These are phyloP conservation scores for Trichodelitschia bisporula DNA, from an alignment of 495 filamentous ascomycete genomes.

Conservation along the genomic window DNA sequence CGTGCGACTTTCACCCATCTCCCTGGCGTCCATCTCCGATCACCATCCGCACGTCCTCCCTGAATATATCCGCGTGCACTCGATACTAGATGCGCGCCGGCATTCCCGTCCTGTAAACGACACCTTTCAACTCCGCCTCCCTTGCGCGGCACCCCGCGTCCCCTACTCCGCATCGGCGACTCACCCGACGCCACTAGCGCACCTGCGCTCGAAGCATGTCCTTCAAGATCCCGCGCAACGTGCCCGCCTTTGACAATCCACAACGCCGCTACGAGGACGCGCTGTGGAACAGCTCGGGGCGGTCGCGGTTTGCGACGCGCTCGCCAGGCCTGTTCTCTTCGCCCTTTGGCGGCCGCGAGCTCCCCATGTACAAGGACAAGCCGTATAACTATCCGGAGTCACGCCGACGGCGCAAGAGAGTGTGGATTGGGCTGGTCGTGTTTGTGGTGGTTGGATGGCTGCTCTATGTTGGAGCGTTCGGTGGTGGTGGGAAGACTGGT, in stretches of 20 bases:
- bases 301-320: conserved; percentile 17
- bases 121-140: too few relatives aligned
- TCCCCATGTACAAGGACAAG: conserved; percentile 99
- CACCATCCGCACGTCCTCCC: too few relatives aligned
- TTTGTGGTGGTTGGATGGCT: conserved; percentile 25
- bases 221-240: conserved; percentile 38
- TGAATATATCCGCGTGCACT: too few relatives aligned
- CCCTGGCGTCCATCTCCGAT: too few relatives aligned
- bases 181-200: too few relatives aligned
- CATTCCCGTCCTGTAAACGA: too few relatives aligned
- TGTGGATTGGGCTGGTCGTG: conserved; percentile 24
- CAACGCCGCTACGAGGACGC: conserved; percentile 43
- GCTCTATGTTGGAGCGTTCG: conserved; percentile 34
- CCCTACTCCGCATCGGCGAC: too few relatives aligned
- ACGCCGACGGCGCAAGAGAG: conserved; percentile 19
- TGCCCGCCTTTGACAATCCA: conserved; percentile 43
- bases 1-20: too few relatives aligned
- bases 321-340: conserved; percentile 29
- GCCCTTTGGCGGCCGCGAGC: conserved; percentile 26
- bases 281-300: conserved; percentile 25
- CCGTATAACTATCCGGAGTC: conserved; percentile 39
- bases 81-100: too few relatives aligned
- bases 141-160: too few relatives aligned
- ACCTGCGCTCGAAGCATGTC: too few relatives aligned
- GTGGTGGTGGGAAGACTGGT: background rate